Base-by-base conservation (phyloP, 2,329 filamentous ascomycete genomes). In the Graphilbum fragrans region DNA sequence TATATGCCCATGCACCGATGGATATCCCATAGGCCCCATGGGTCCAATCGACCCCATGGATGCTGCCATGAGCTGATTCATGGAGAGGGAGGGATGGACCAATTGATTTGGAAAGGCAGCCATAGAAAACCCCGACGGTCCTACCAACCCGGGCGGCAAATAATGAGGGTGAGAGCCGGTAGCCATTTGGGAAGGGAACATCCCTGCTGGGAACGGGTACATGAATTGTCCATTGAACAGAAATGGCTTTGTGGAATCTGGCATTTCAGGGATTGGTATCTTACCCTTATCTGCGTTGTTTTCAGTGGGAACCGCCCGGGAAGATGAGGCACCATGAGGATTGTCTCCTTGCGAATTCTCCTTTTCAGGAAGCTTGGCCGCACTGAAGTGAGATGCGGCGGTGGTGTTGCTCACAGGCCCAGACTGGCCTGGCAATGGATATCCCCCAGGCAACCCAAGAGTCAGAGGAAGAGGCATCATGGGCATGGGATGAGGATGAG, bases 161-260 rank as follows among this genome's bases (percentile, higher is more conserved):
- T 45, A 43, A 6, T 47, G 49, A 5, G 42, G 31, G 22, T 46
- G 43, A 3, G 41, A 14, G 3, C 43, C 40, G 9, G 42, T 19
- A 5, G 45, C n/a, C 2, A 45, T 8, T 8, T 39, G 39, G 4
- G 41, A 33, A 1, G 41, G 46, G 17, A 52, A 50, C 2, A 47
- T 17, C 1, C 47, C 38, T 4, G 47, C 27, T 6, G 52, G 46
- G 10, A 53, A 39, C 1, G 62, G 61, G 22, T 58, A 60, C 33
- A 63, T 45, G 37, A 61, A 35, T 31, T 58, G 57, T 22, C 56
- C 53, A 25, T 57, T 57, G 42, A 66, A 58, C 43, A 60, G 56
- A 48, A 65, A 69, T 1, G 69, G 65, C 29, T 63, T 63, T 25
- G 50, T 60, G 21, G 57, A 60, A 39, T 74, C 69, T 41, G 68